Evolutionary conservation across 148 eudicot species (phyloP).

Genomic region (Fagopyrum homotropicum): DNA sequence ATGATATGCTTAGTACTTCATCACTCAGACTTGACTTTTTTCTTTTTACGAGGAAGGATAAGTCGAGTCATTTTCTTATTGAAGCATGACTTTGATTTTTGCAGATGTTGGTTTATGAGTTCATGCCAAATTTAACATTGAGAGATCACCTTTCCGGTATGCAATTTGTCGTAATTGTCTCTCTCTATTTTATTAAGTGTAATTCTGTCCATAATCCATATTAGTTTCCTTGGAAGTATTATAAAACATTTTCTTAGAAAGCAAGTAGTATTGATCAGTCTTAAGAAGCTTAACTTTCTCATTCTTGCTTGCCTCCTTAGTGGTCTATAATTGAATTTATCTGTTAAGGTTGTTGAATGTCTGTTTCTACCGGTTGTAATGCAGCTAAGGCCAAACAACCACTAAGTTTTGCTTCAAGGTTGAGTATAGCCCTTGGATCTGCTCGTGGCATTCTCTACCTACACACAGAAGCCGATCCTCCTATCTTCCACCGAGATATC

Average conservation of each 20-base stretch:
- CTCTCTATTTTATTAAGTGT: neutral
- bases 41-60: neutral
- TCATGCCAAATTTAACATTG: conserved; percentile 77
- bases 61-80: neutral
- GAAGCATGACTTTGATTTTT: conserved; percentile 2
- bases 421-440: conserved; percentile 68
- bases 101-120: conserved; percentile 91
- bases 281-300: neutral
- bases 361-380: neutral
- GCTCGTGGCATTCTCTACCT: conserved; percentile 83
- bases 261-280: neutral
- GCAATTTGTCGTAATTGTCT: conserved; percentile 4
- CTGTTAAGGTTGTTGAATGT: neutral
- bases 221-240: too few species aligned
- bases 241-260: too few species aligned
- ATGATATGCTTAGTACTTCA: neutral
- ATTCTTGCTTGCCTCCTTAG: neutral
- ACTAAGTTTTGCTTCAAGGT: conserved; percentile 55
- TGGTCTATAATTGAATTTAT: neutral
- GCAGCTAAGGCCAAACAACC: conserved; percentile 45
- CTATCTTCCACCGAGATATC: conserved; percentile 85
- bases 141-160: conserved; percentile 80
- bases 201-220: too few species aligned
- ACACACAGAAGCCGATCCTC: conserved; percentile 89
- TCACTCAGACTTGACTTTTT: neutral